Evolutionary conservation across 495 filamentous ascomycete genomes (phyloP).

Genomic region (Cryomyces minteri): DNA sequence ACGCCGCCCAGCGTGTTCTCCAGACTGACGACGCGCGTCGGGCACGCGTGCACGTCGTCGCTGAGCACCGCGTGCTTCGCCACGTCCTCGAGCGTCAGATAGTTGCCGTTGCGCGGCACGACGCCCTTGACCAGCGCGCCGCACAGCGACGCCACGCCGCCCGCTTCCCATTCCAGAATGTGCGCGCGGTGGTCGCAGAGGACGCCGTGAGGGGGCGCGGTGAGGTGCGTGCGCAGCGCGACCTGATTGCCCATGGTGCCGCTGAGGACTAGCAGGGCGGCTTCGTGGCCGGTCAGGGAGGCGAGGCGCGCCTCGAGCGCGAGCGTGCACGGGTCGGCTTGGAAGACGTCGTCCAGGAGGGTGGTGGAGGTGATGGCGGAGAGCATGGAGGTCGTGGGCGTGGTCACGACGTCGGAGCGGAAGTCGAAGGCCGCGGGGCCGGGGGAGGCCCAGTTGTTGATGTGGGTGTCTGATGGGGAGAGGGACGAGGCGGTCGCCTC

Average conservation of each 20-base stretch:
- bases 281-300: conserved; percentile 49
- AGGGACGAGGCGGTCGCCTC: background rate
- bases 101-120: conserved; percentile 41
- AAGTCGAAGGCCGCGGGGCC: conserved; percentile 50
- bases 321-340: conserved; percentile 62
- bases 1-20: conserved; percentile 75
- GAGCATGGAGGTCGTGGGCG: conserved; percentile 70
- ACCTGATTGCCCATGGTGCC: conserved; percentile 89
- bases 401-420: conserved; percentile 64
- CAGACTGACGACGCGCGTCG: conserved; percentile 62
- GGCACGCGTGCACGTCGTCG: conserved; percentile 41
- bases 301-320: conserved; percentile 51
- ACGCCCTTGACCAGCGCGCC: conserved; percentile 41
- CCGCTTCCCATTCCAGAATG: conserved; percentile 54
- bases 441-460: conserved; percentile 36
- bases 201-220: conserved; percentile 51
- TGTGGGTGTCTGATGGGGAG: conserved; percentile 3
- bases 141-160: conserved; percentile 40
- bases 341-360: conserved; percentile 64
- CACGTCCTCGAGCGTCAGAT: conserved; percentile 65
- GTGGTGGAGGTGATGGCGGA: conserved; percentile 33
- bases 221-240: conserved; percentile 45
- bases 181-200: conserved; percentile 50
- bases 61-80: conserved; percentile 31
- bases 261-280: conserved; percentile 58